Evolutionary conservation across 306 rosid genomes (phyloP).

Genomic region (Rosa rugosa): DNA sequence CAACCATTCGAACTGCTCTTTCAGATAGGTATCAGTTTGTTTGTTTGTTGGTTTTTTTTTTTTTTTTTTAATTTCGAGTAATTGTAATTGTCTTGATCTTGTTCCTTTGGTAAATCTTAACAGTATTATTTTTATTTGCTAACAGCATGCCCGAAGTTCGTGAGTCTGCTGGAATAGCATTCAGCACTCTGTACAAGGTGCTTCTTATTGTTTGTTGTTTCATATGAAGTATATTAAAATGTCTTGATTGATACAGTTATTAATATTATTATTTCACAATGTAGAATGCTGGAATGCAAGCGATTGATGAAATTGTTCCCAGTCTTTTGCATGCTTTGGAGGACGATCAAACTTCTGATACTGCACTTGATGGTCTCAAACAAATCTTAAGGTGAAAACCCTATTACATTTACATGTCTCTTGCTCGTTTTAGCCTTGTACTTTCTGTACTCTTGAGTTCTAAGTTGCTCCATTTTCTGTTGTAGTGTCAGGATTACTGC

Average conservation of each 20-base stretch:
- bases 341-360: slow-evolving; percentile 83
- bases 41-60: neutral
- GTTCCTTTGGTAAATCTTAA: neutral
- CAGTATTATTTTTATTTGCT: slow-evolving; percentile 17
- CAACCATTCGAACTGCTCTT: slow-evolving; percentile 89
- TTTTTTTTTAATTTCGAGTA: neutral
- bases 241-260: neutral
- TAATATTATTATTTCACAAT: slow-evolving; percentile 19
- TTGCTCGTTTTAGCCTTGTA: slow-evolving; percentile 1
- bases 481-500: slow-evolving; percentile 87
- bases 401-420: neutral
- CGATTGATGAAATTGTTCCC: slow-evolving; percentile 95
- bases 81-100: neutral
- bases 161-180: slow-evolving; percentile 92
- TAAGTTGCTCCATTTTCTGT: slow-evolving; percentile 26
- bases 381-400: slow-evolving; percentile 79
- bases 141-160: slow-evolving; percentile 84
- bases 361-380: slow-evolving; percentile 97
- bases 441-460: slow-evolving; percentile 4
- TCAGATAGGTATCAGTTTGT: slow-evolving; percentile 72
- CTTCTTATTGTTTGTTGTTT: neutral
- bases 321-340: slow-evolving; percentile 94
- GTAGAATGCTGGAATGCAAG: slow-evolving; percentile 99
- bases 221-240: neutral
- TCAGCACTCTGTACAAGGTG: slow-evolving; percentile 96